Conservation (phyloP, 1,284 basidiomycete species). For the Cryptococcus wingfieldii region DNA sequence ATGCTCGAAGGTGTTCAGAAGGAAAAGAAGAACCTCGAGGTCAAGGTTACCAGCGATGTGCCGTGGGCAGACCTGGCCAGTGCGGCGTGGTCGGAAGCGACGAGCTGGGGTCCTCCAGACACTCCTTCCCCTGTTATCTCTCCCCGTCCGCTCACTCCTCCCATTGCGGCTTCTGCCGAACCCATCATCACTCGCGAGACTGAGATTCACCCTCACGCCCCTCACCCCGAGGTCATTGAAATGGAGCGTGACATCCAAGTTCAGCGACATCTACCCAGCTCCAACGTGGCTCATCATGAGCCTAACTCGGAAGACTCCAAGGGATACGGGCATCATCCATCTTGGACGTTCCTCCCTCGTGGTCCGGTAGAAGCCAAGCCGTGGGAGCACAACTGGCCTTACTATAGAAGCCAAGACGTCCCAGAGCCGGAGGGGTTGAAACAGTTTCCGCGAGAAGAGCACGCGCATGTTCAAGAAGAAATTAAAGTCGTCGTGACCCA, state of each 20-base stretch:
- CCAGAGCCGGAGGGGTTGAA: neutral
- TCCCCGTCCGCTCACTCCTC: no score
- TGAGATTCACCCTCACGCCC: no score
- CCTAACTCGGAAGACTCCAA: neutral
- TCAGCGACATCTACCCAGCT: no score
- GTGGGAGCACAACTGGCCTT: conserved; percentile 5
- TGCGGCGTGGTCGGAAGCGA: conserved; percentile 4
- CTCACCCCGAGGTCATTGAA: neutral
- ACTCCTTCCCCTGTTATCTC: neutral
- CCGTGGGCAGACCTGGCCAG: conserved; percentile 7
- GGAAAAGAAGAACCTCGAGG: neutral
- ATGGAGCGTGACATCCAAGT: no score
- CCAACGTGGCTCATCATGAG: no score
- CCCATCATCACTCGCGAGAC: no score
- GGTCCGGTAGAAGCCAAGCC: conserved; percentile 4
- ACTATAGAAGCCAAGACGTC: neutral
- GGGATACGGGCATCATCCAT: neutral
- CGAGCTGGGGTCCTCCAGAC: conserved; percentile 8
- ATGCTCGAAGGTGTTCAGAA: neutral
- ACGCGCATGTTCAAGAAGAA: neutral
- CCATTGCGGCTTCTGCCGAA: no score
- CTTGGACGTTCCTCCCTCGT: conserved; percentile 5
- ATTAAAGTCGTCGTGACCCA: neutral
- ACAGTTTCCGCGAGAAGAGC: neutral
- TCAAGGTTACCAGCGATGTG: neutral